phyloP scores from a whole-genome alignment of 108 stramenopile genomes.

The Fragilaria radians region DNA sequence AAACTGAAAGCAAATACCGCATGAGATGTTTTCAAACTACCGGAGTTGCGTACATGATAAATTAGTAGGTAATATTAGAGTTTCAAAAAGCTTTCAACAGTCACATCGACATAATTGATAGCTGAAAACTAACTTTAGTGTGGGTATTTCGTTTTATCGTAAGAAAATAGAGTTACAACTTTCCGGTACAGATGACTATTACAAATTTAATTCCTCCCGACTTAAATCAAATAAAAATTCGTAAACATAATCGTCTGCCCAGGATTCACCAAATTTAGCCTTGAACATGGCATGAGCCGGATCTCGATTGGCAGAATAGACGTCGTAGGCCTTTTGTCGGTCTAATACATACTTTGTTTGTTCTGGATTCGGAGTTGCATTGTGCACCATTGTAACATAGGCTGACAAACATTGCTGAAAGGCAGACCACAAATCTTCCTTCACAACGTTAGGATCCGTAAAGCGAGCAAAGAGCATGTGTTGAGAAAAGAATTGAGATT shows the following conservation, averaged over 20 bases:
- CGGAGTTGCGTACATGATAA: too few species aligned
- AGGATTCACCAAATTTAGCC: slow-evolving; percentile 33
- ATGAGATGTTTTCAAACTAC: too few species aligned
- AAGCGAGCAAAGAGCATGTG: slow-evolving; percentile 92
- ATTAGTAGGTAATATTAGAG: too few species aligned
- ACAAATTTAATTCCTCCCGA: too few species aligned
- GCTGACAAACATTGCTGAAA: slow-evolving; percentile 72
- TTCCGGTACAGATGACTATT: too few species aligned
- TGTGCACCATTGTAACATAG: slow-evolving; percentile 34
- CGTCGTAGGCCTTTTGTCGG: slow-evolving; percentile 39
- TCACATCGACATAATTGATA: too few species aligned
- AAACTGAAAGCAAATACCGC: too few species aligned
- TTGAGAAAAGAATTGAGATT: slow-evolving; percentile 88
- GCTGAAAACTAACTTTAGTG: too few species aligned
- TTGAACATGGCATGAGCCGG: slow-evolving; percentile 47
- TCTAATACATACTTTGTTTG: slow-evolving; percentile 7
- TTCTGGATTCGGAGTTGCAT: not conserved
- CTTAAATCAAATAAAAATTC: slow-evolving; percentile 28
- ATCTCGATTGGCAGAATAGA: slow-evolving; percentile 40
- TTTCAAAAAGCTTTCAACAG: too few species aligned
- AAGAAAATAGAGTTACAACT: too few species aligned
- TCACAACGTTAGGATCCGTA: slow-evolving; percentile 67
- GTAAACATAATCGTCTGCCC: slow-evolving; percentile 30
- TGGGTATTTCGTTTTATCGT: too few species aligned
- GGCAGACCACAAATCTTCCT: slow-evolving; percentile 75